A percentile compares a stretch with the other conserved stretches of the same genome.
phyloP scores from a whole-genome alignment of 2,329 filamentous ascomycete species.

The Fusarium brachygibbosum region DNA sequence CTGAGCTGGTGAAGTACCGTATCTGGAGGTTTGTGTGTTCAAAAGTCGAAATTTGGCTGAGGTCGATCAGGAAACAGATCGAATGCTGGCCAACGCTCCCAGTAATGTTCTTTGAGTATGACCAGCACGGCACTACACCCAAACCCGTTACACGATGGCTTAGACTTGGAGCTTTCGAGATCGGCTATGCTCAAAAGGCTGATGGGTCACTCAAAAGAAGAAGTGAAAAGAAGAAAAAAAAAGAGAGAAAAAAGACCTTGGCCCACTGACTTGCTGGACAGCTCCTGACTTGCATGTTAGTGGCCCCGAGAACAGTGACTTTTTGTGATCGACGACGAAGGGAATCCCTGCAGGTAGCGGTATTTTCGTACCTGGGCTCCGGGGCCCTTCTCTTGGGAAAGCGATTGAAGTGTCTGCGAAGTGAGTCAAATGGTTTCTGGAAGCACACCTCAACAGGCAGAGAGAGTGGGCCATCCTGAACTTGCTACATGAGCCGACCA shows the following conservation, averaged over 20 bases:
- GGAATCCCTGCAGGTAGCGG: conserved; percentile 42
- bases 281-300: conserved; percentile 39
- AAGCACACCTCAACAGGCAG: conserved; percentile 44
- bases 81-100: conserved; percentile 14
- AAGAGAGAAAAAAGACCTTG: neutral
- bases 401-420: conserved; percentile 3
- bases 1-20: neutral
- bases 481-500: conserved; percentile 33
- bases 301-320: conserved; percentile 45
- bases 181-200: conserved; percentile 40
- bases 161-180: conserved; percentile 31
- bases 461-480: conserved; percentile 30
- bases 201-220: conserved; percentile 26
- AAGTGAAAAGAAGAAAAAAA: neutral
- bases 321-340: conserved; percentile 43
- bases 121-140: conserved; percentile 20
- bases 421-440: conserved; percentile 44
- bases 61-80: conserved; percentile 21
- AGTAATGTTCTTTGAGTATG: conserved; percentile 20
- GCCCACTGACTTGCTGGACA: conserved; percentile 2
- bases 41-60: conserved; percentile 6
- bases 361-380: conserved; percentile 39
- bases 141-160: conserved; percentile 32
- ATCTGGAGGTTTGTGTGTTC: neutral
- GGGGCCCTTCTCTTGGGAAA: neutral